These are phyloP conservation scores for Komagataella kurtzmanii DNA, from an alignment of 805 yeast species.

Conservation along the genomic window DNA sequence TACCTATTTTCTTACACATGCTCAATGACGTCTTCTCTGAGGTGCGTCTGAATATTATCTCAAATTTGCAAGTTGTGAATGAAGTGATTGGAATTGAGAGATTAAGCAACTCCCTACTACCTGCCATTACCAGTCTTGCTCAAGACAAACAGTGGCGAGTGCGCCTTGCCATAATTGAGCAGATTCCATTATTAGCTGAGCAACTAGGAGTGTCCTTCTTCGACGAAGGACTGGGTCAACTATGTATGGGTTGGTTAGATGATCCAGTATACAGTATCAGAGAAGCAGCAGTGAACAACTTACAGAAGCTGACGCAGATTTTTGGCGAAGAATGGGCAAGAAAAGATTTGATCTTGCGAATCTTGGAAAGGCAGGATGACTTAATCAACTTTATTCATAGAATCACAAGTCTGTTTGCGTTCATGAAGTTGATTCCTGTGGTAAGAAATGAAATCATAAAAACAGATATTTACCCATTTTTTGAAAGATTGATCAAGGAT, in stretches of 20 bases:
- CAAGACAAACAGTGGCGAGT: slow-evolving; percentile 98
- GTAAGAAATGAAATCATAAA: slow-evolving; percentile 44
- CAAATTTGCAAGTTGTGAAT: slow-evolving; percentile 83
- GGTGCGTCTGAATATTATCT: slow-evolving; percentile 86
- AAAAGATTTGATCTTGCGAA: slow-evolving; percentile 64
- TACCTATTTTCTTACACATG: slow-evolving; percentile 88
- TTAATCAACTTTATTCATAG: slow-evolving; percentile 73
- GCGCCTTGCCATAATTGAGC: slow-evolving; percentile 90
- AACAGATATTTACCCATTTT: slow-evolving; percentile 64
- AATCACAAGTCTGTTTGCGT: slow-evolving; percentile 79
- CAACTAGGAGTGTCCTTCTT: slow-evolving; percentile 90
- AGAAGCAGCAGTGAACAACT: slow-evolving; percentile 85
- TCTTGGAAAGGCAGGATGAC: slow-evolving; percentile 33
- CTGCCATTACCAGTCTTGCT: slow-evolving; percentile 93
- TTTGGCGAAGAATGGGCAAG: slow-evolving; percentile 95
- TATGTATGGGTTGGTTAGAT: slow-evolving; percentile 98
- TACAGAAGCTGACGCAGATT: slow-evolving; percentile 66
- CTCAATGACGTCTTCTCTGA: slow-evolving; percentile 94
- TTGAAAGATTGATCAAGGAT: slow-evolving; percentile 59
- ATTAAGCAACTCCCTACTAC: slow-evolving; percentile 75
- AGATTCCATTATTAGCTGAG: slow-evolving; percentile 86
- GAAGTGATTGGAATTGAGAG: slow-evolving; percentile 88
- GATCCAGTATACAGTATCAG: slow-evolving; percentile 94
- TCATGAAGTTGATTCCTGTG: slow-evolving; percentile 71
- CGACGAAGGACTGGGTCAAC: slow-evolving; percentile 78